Conservation (phyloP, 345 rosid genomes). For the Erucastrum elatum region DNA sequence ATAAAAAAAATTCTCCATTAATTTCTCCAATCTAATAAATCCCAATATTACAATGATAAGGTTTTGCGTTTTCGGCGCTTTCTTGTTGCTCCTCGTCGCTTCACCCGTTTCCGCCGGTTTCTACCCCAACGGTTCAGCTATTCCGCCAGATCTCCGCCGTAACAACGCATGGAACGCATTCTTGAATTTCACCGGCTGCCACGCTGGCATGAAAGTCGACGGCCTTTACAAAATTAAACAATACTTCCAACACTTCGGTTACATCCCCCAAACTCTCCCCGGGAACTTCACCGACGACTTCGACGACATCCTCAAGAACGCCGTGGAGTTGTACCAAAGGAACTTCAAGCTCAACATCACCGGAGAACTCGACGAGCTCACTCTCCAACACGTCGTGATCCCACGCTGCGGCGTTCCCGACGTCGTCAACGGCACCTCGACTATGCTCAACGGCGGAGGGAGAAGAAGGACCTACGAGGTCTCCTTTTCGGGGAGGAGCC, state of each 20-base stretch:
- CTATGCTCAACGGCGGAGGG: constrained; percentile 61
- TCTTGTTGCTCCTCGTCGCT: constrained; percentile 12
- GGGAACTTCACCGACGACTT: constrained; percentile 67
- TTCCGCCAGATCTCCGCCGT: constrained; percentile 29
- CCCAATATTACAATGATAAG: constrained; percentile 8
- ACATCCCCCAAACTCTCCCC: constrained; percentile 25
- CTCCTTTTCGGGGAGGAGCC: constrained; percentile 10
- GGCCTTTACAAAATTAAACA: constrained; percentile 36
- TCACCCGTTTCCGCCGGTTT: constrained; percentile 33
- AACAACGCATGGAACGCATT: constrained; percentile 33
- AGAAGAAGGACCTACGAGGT: constrained; percentile 33
- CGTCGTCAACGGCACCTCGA: constrained; percentile 71
- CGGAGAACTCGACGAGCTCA: constrained; percentile 66
- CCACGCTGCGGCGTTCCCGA: constrained; percentile 93
- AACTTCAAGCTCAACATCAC: constrained; percentile 73
- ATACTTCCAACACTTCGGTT: constrained; percentile 40
- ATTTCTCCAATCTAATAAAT: constrained; percentile 42
- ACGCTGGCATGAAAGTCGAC: constrained; percentile 22
- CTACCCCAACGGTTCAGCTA: constrained; percentile 23
- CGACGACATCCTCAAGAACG: constrained; percentile 59
- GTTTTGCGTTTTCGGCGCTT: constrained; percentile 17
- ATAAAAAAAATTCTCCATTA: neutral
- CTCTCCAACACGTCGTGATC: constrained; percentile 52
- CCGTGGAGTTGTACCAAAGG: constrained; percentile 65
- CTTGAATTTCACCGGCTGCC: constrained; percentile 37